Base-by-base conservation (phyloP, 2,329 filamentous ascomycete genomes). In the Calonectria pteridis region DNA sequence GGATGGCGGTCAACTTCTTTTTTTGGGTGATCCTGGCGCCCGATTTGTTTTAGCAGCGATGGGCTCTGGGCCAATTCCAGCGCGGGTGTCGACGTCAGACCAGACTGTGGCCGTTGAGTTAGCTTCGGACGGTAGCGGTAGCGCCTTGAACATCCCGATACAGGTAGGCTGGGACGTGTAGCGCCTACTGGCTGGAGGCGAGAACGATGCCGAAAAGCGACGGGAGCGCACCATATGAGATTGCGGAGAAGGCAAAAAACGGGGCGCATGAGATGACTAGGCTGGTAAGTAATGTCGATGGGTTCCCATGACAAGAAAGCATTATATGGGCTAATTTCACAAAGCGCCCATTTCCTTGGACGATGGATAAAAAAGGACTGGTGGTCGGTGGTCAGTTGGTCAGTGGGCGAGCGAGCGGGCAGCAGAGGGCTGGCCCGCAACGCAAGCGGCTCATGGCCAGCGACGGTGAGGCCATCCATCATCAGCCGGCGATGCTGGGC, bases 291-390 rank as follows among this genome's bases (percentile, higher is more conserved):
- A 64, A 51, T 43, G 49, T 55, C 31, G 53, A 29, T 33, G 26
- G 26, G 55, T 64, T 63, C 67, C 43, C 55, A 69, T 63, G 67
- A 69, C 67, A 29, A 40, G 29, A 23, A 66, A 65, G 63, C 69
- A 71, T 67, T 71, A 64, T 65, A 59, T 67, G 51, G 62, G 58
- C 26, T 67, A 71, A 71, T 71, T 67, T 71, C 69, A 66, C 62
- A 62, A 67, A 71, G 43, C 33, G 69, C 51, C 49, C 62, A 66
- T 63, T 53, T 59, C 62, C 62, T 28, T 66, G 59, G 26, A 50
- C 26, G n/a, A 16, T 40, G 33, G n/a, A 49, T 59, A 23, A 63
- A 43, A 63, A 50, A 64, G 49, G 50, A 37, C 59, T 40, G 50
- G 63, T 40, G 33, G 53, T 43, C 20, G 26, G 49, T 53, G 46